A percentile compares a stretch with the other conserved stretches of the same genome.
Evolutionary conservation across 352 stramenopile genomes (phyloP).

Genomic region (Phytopythium ostracodes): DNA sequence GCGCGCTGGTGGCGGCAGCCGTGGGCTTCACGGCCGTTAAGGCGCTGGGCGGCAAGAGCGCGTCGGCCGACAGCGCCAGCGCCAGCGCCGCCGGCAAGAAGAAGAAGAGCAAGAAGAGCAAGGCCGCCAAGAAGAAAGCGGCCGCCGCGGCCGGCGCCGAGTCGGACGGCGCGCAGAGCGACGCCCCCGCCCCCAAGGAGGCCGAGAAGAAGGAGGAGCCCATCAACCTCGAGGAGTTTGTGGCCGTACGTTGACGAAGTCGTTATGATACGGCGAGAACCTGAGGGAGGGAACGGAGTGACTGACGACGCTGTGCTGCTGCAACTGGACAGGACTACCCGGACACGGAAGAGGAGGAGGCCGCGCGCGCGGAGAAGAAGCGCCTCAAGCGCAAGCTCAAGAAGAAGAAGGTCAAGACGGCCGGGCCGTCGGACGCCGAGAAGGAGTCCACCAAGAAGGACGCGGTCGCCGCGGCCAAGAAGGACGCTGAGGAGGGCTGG

Average conservation of each 20-base stretch:
- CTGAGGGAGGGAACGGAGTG: neutral
- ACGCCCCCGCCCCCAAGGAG: constrained; percentile 19
- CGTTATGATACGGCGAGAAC: too few relatives aligned
- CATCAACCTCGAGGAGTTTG: constrained; percentile 74
- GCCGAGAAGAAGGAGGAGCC: constrained; percentile 21
- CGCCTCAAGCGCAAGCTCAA: constrained; percentile 80
- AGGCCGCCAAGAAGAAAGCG: constrained; percentile 25
- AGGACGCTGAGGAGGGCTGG: constrained; percentile 77
- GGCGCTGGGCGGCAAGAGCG: constrained; percentile 40
- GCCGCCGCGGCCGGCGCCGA: neutral
- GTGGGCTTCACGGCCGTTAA: constrained; percentile 70
- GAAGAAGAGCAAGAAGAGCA: constrained; percentile 56
- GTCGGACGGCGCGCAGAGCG: constrained; percentile 1
- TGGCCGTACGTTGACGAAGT: constrained; percentile 15
- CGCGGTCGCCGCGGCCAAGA: constrained; percentile 36
- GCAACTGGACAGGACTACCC: constrained; percentile 35
- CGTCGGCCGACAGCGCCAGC: constrained; percentile 13
- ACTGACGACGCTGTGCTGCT: neutral
- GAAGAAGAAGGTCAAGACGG: constrained; percentile 74
- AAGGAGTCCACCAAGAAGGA: constrained; percentile 54
- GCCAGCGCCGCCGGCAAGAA: constrained; percentile 60
- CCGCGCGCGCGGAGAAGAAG: constrained; percentile 70
- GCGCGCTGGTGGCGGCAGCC: constrained; percentile 58
- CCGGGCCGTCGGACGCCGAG: constrained; percentile 23
- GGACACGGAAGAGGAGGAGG: constrained; percentile 81